Evolutionary conservation across 352 stramenopile genomes (phyloP), one percentile per base, ranked within the genome.

Genomic region (Phytophthora tubulina): DNA sequence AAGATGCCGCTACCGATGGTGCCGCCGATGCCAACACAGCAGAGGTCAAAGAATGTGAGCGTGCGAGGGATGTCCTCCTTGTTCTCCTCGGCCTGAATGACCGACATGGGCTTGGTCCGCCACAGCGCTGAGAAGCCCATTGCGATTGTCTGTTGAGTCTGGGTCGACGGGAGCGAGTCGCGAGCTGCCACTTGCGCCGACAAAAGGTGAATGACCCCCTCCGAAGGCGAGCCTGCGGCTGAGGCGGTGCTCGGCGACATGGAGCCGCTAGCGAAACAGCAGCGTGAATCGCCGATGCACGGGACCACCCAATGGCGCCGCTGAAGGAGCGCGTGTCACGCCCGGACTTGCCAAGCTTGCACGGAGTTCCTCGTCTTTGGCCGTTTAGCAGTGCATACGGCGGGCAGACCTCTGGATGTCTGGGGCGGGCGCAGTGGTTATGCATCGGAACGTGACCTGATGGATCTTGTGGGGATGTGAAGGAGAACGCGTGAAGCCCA

Each of bases 1-100:
- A 98, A 98, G 57, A 98, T 88, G 10, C 94, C 94, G 39, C 62
- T 79, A 6, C 94, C 94, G 13, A 98, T 85, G 0, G 94, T 98
- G 15, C 81, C 92, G 0, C 94, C 94, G 5, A 98, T 87, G n/a
- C 93, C 92, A 35, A 98, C 83, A 36, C 73, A 90, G 10, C 95
- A 74, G 15, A 98, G 74, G 72, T 98, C 93, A 51, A 92, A 92
- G 35, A 97, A 72, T 17, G 67, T 78, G 9, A 98, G 73, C 11
- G 73, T 76, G 13, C 81, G 80, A 14, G 73, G 74, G 8, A 92
- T 63, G 15, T 92, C 76, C 38, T 86, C 59, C 21, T 64, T 44
- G 10, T 67, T 66, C 60, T 92, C 84, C 46, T 92, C 85, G 44
- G 84, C 82, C 2, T 85, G 57, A 61, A 91, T 89, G 30, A 91